Evolutionary conservation across 2,329 filamentous ascomycete genomes (phyloP).

Genomic region (Colletotrichum kahawae): DNA sequence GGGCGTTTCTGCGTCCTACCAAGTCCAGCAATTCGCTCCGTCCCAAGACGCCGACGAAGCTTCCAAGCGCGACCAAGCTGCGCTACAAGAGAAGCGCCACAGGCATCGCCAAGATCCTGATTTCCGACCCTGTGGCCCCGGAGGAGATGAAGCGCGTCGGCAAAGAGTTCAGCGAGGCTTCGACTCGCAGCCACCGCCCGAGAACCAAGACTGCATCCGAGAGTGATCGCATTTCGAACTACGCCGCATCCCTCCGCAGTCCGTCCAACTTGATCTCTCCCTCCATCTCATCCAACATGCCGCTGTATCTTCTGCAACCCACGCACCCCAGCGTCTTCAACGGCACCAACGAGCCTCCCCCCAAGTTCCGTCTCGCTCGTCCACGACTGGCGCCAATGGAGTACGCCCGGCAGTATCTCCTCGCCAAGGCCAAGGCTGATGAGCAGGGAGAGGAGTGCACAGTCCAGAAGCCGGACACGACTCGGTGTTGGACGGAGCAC

Average conservation of each 20-base stretch:
- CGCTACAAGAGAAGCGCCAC: conserved; percentile 13
- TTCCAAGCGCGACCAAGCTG: conserved; percentile 13
- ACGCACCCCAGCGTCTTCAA: conserved; percentile 10
- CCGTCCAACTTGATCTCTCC: conserved; percentile 5
- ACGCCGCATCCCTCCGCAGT: neutral
- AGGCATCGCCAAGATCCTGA: conserved; percentile 13
- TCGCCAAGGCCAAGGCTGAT: conserved; percentile 35
- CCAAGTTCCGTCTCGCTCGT: conserved; percentile 6
- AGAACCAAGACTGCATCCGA: neutral
- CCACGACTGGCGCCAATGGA: conserved; percentile 44
- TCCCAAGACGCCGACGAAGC: neutral
- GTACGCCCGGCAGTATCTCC: conserved; percentile 38
- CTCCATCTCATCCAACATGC: conserved; percentile 2
- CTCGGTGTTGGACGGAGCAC: conserved; percentile 37
- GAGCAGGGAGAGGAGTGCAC: conserved; percentile 30
- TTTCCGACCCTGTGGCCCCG: conserved; percentile 11
- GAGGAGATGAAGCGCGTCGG: conserved; percentile 14
- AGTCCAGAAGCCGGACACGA: conserved; percentile 32
- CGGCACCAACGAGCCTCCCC: conserved; percentile 8
- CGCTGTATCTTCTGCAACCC: conserved; percentile 14
- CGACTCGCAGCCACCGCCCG: neutral
- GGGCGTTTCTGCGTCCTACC: conserved; percentile 7
- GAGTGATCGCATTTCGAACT: neutral
- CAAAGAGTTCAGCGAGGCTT: neutral
- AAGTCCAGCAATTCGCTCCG: conserved; percentile 12